Evolutionary conservation across 2,329 filamentous ascomycete genomes (phyloP), one percentile per base, ranked within the genome.

Genomic region (Rhynchosporium agropyri): DNA sequence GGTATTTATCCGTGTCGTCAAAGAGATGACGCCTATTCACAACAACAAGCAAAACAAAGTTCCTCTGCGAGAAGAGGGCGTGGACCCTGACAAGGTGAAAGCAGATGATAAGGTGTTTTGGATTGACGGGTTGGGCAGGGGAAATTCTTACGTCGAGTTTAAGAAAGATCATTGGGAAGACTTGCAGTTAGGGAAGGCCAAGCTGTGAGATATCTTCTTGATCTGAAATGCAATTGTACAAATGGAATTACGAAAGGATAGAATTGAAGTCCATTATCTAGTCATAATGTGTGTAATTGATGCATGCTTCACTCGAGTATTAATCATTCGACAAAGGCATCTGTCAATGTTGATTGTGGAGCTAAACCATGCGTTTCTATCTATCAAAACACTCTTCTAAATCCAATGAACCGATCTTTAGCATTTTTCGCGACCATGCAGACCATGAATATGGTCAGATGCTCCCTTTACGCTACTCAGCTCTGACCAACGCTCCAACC

Each of bases 11-110:
- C 80, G 89, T 0, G 75, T 91, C 20, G 81, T 89, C 28, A 77
- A 81, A 48, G 78, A 78, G 42, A 80, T 82, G 61, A 84, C 81
- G 31, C 83, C 87, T 5, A 89, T 86, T 69, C 87, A 90, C 72
- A 93, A 92, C 70, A 89, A 91, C 74, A 93, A 93, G 77, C 89
- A 92, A 76, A 90, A 91, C 72, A 93, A 93, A 74, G 83, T 87
- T 1, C 86, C 86, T 0, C 77, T 92, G 51, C 81, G 88, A 70
- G 83, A 84, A 51, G 87, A 90, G 66, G 89, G 88, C 0, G 82
- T 90, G 13, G 83, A 90, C 72, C 82, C 84, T 1, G 74, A 75
- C 29, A 79, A 79, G 71, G 76, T 80, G 4, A 72, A 76, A 28
- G 68, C 67, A 0, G 73, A 75, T 1, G 81, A 83, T 60, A 70